Percentiles rank a stretch among this genome's conserved stretches.
These are phyloP conservation scores for Jackrogersella multiformis DNA, from an alignment of 495 filamentous ascomycete species.

Conservation along the genomic window DNA sequence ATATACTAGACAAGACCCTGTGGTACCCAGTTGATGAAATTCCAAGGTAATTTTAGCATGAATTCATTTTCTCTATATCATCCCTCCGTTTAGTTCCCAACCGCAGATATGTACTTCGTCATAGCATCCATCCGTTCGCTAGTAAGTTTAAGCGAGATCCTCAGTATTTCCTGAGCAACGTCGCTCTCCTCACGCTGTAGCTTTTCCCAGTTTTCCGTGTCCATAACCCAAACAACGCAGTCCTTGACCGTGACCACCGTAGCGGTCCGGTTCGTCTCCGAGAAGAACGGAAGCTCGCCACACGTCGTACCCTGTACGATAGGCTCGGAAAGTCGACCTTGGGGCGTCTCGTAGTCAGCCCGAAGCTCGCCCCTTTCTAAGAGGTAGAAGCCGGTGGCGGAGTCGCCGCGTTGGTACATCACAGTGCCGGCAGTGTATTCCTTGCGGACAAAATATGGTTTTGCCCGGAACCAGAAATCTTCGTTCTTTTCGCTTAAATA, in stretches of 20 bases:
- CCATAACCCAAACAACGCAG: constrained; percentile 84
- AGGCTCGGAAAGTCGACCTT: constrained; percentile 87
- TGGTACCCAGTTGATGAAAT: background rate
- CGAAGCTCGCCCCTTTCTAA: constrained; percentile 88
- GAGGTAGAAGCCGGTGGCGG: constrained; percentile 85
- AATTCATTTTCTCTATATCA: background rate
- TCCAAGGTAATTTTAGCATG: background rate
- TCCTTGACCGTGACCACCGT: constrained; percentile 85
- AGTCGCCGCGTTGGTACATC: constrained; percentile 77
- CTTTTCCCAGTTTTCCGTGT: constrained; percentile 70
- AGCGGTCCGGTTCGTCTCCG: constrained; percentile 83
- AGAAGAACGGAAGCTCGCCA: constrained; percentile 96
- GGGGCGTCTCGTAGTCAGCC: constrained; percentile 87
- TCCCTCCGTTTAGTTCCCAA: constrained; percentile 38
- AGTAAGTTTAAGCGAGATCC: constrained; percentile 84
- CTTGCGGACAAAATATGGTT: constrained; percentile 73
- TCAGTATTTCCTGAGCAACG: constrained; percentile 83
- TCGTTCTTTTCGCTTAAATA: constrained; percentile 83
- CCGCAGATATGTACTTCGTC: constrained; percentile 64
- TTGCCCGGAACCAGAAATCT: constrained; percentile 90
- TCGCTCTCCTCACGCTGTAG: constrained; percentile 75
- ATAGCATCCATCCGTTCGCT: constrained; percentile 91
- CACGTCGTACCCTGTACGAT: constrained; percentile 96
- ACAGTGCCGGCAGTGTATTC: constrained; percentile 73
- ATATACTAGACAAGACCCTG: background rate